These are phyloP conservation scores for Alisma plantagoaquatica DNA, from an alignment of 106 monocot genomes.

Conservation along the genomic window DNA sequence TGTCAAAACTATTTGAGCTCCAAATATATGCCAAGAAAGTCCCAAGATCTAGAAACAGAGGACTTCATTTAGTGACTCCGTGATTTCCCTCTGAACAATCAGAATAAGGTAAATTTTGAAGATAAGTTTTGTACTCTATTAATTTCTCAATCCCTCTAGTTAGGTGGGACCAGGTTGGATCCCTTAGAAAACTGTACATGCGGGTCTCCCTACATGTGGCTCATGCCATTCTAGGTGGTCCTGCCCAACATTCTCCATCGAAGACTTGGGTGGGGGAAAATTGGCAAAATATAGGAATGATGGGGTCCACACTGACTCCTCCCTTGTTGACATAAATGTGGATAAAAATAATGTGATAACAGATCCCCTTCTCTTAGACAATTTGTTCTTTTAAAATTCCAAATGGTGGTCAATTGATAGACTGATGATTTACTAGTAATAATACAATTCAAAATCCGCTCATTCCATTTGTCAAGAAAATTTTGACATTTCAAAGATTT, in stretches of 20 bases:
- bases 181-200: neutral
- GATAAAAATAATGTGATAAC: too few relatives aligned
- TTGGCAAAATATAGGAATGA: neutral
- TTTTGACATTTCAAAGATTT: too few relatives aligned
- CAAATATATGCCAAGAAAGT: too few relatives aligned
- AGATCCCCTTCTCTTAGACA: too few relatives aligned
- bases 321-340: neutral
- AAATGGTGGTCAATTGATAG: too few relatives aligned
- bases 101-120: conserved; percentile 1
- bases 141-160: neutral
- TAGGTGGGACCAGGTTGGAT: neutral
- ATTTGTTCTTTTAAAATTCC: too few relatives aligned
- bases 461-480: too few relatives aligned
- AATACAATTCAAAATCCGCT: too few relatives aligned
- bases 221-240: neutral
- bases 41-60: neutral
- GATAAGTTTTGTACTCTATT: conserved; percentile 1
- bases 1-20: too few relatives aligned
- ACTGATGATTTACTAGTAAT: too few relatives aligned
- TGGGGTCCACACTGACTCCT: neutral
- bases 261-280: neutral
- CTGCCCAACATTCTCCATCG: neutral
- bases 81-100: neutral
- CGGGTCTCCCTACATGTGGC: neutral
- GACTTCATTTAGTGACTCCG: neutral